A percentile compares a stretch with the other conserved stretches of the same genome.
phyloP scores from a whole-genome alignment of 768 basidiomycete species.

The Rubroboletus pulcherrimus region DNA sequence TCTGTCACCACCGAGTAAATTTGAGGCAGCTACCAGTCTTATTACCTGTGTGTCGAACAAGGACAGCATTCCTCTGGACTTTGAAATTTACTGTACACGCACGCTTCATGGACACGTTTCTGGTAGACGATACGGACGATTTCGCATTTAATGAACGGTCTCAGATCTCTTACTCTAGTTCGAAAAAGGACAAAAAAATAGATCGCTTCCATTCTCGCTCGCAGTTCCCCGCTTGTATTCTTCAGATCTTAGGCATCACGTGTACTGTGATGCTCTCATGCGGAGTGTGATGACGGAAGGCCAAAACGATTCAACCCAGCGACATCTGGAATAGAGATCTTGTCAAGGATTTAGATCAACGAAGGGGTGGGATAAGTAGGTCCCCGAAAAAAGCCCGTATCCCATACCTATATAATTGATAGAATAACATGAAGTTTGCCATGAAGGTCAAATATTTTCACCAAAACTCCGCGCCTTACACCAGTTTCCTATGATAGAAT shows the following conservation, averaged over 20 bases:
- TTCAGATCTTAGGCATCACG: background rate
- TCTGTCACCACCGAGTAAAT: conserved; percentile 73
- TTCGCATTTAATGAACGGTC: conserved; percentile 23
- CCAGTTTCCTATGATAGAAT: too few relatives aligned
- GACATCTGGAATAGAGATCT: too few relatives aligned
- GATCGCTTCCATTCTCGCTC: background rate
- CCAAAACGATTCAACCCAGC: background rate
- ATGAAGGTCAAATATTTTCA: too few relatives aligned
- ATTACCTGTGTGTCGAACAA: background rate
- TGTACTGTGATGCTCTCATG: background rate
- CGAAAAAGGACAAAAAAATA: background rate
- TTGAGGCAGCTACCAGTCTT: background rate
- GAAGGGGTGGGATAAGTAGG: too few relatives aligned
- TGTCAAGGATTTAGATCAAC: too few relatives aligned
- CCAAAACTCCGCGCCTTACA: too few relatives aligned
- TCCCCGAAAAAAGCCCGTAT: too few relatives aligned
- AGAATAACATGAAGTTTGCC: too few relatives aligned
- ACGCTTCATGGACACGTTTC: conserved; percentile 21
- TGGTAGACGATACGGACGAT: conserved; percentile 30
- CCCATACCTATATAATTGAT: too few relatives aligned
- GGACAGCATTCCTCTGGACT: conserved; percentile 11
- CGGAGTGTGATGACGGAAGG: background rate
- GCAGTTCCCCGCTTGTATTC: background rate
- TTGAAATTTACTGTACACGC: conserved; percentile 10
- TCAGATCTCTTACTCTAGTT: background rate